Evolutionary conservation across 352 stramenopile genomes (phyloP).

Genomic region (Hyaloperonospora brassicae): DNA sequence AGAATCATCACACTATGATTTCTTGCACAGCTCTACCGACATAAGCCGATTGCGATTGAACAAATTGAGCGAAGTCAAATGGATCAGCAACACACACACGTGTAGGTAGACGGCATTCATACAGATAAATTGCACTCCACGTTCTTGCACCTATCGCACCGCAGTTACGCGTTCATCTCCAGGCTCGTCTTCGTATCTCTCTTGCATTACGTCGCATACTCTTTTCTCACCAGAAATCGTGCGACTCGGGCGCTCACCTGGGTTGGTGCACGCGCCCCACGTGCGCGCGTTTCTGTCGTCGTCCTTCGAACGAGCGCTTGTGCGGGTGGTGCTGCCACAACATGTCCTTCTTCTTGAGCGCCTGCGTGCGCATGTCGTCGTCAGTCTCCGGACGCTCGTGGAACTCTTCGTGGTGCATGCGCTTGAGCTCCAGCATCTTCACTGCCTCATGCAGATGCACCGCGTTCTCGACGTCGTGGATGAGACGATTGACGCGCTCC

Average conservation of each 20-base stretch:
- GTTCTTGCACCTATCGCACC: too few relatives aligned
- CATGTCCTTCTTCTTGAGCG: conserved; percentile 42
- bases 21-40: too few relatives aligned
- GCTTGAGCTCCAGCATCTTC: conserved; percentile 49
- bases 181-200: too few relatives aligned
- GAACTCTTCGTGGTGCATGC: conserved; percentile 54
- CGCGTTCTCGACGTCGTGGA: conserved; percentile 62
- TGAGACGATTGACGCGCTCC: conserved; percentile 64
- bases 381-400: conserved; percentile 46
- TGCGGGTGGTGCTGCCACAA: conserved; percentile 32
- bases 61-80: too few relatives aligned
- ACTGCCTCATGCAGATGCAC: conserved; percentile 55
- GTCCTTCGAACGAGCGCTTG: conserved; percentile 35
- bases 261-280: conserved; percentile 59
- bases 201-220: too few relatives aligned
- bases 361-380: conserved; percentile 39
- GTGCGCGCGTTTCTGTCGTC: conserved; percentile 47
- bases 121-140: too few relatives aligned
- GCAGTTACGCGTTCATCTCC: too few relatives aligned
- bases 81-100: too few relatives aligned
- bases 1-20: too few relatives aligned
- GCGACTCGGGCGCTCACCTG: conserved; percentile 31
- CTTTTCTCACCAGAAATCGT: too few relatives aligned
- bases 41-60: too few relatives aligned
- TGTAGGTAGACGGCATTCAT: too few relatives aligned